These are phyloP conservation scores for Spiraea crenata DNA, from an alignment of 331 rosid genomes.

Conservation along the genomic window DNA sequence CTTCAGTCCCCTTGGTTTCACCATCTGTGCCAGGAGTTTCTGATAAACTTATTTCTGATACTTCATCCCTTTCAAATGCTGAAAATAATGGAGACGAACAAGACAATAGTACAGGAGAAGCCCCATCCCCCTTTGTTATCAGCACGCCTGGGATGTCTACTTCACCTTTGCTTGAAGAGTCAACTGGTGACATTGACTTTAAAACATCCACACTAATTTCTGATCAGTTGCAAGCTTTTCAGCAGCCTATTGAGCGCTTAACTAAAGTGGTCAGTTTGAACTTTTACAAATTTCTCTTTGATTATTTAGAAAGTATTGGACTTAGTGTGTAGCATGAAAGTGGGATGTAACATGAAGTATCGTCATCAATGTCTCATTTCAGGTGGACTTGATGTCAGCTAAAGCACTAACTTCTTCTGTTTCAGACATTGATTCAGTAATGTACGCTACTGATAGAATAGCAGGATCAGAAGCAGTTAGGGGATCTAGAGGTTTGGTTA, in stretches of 20 bases:
- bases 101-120: slow-evolving; percentile 44
- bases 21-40: slow-evolving; percentile 75
- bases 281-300: neutral
- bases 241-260: slow-evolving; percentile 80
- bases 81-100: slow-evolving; percentile 62
- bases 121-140: slow-evolving; percentile 68
- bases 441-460: slow-evolving; percentile 79
- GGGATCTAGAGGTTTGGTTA: slow-evolving; percentile 81
- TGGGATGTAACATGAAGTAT: neutral
- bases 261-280: slow-evolving; percentile 64
- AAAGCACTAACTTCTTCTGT: slow-evolving; percentile 57
- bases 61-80: slow-evolving; percentile 51
- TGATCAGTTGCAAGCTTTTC: slow-evolving; percentile 61
- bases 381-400: slow-evolving; percentile 72
- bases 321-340: neutral
- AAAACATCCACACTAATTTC: slow-evolving; percentile 40
- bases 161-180: slow-evolving; percentile 86
- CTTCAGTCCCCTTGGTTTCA: slow-evolving; percentile 82
- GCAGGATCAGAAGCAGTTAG: slow-evolving; percentile 73
- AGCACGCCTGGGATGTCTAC: slow-evolving; percentile 94
- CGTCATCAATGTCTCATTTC: slow-evolving; percentile 18
- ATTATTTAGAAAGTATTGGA: neutral
- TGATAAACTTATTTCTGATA: slow-evolving; percentile 50
- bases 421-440: slow-evolving; percentile 70
- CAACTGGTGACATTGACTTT: slow-evolving; percentile 55